Conservation (phyloP, 164 flowering plant genomes). For the Vitis rupestris region DNA sequence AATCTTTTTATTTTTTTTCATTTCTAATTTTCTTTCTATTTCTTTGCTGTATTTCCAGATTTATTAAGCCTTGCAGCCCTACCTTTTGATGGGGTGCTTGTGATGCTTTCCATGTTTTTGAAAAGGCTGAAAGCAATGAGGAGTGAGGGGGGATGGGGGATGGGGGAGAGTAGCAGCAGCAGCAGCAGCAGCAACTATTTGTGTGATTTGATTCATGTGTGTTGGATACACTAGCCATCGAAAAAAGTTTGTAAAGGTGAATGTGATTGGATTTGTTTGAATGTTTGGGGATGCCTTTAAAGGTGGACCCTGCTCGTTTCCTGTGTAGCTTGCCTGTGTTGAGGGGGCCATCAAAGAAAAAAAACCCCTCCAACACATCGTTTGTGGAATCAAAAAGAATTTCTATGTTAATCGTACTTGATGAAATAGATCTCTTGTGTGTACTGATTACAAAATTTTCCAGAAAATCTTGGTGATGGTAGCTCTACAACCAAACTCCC, state of each 20-base stretch:
- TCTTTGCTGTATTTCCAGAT: conserved; percentile 1
- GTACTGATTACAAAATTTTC: too few relatives aligned
- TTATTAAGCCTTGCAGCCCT: conserved; percentile 20
- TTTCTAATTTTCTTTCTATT: conserved; percentile 2
- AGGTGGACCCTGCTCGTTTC: conserved; percentile 14
- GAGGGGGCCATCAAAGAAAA: not conserved
- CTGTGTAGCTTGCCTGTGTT: not conserved
- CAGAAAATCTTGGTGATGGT: too few relatives aligned
- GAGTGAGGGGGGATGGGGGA: not conserved
- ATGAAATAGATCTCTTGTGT: too few relatives aligned
- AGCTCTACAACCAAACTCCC: too few relatives aligned
- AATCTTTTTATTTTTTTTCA: not conserved
- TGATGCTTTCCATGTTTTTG: conserved; percentile 19
- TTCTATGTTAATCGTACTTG: conserved; percentile 1
- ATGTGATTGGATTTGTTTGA: conserved; percentile 37
- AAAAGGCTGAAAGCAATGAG: conserved; percentile 16
- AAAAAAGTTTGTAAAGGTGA: conserved; percentile 25
- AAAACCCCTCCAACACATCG: not conserved
- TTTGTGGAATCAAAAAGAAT: conserved; percentile 12
- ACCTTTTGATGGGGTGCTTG: conserved; percentile 37
- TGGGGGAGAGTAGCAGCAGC: too few relatives aligned
- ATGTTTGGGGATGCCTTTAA: conserved; percentile 26
- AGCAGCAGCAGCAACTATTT: not conserved
- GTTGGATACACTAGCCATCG: conserved; percentile 28
- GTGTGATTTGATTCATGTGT: conserved; percentile 25